Percentiles rank a stretch among this genome's conserved stretches.
Conservation (phyloP, 1,139 yeast genomes). For the Candida sp. region DNA sequence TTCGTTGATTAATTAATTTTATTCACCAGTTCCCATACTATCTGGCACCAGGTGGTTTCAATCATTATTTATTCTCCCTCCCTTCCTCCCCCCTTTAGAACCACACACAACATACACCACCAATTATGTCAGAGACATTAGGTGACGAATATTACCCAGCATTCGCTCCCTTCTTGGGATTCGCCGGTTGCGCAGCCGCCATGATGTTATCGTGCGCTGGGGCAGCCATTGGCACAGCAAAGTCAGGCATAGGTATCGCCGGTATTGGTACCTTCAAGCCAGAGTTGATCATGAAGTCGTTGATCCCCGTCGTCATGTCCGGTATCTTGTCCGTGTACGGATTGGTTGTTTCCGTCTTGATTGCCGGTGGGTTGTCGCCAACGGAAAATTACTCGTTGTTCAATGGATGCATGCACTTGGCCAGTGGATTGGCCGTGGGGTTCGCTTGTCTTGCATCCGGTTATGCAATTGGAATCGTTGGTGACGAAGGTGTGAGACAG, state of each 20-base stretch:
- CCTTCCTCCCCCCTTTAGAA: not conserved
- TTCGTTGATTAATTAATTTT: constrained; percentile 2
- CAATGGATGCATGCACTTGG: constrained; percentile 97
- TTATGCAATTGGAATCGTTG: constrained; percentile 97
- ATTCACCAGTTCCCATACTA: not conserved
- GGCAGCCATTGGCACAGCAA: constrained; percentile 98
- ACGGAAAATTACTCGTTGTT: constrained; percentile 78
- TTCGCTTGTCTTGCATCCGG: constrained; percentile 98
- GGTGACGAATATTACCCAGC: constrained; percentile 73
- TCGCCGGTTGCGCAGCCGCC: constrained; percentile 94
- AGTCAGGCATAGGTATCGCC: constrained; percentile 96
- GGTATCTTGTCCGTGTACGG: constrained; percentile 98
- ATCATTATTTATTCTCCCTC: not conserved
- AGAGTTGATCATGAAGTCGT: constrained; percentile 80
- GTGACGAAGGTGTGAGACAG: constrained; percentile 99
- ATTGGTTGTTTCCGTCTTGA: constrained; percentile 91
- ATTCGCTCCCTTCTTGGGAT: constrained; percentile 95
- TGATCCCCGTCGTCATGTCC: constrained; percentile 97
- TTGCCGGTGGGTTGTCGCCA: constrained; percentile 92
- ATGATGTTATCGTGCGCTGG: constrained; percentile 92
- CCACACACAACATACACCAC: not conserved
- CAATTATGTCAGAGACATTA: constrained; percentile 32
- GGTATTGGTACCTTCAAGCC: constrained; percentile 90
- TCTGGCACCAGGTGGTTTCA: not conserved
- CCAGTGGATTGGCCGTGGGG: constrained; percentile 96